Percentiles rank a stretch among this genome's conserved stretches.
These are phyloP conservation scores for Thelonectria discophora DNA, from an alignment of 2,329 filamentous ascomycete species.

Conservation along the genomic window DNA sequence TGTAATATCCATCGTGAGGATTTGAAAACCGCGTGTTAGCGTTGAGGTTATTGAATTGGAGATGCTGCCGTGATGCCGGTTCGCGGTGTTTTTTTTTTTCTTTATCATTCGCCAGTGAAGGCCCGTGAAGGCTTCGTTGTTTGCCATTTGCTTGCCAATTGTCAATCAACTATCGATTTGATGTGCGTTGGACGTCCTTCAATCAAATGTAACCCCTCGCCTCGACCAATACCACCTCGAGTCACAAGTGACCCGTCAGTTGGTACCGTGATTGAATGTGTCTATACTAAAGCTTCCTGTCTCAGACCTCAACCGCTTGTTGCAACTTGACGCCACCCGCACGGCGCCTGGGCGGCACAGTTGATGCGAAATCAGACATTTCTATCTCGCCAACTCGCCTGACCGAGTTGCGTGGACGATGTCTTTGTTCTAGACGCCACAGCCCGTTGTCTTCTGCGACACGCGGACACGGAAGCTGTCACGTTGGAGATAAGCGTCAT, in stretches of 20 bases:
- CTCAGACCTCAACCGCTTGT: background rate
- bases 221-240: background rate
- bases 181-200: background rate
- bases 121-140: background rate
- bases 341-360: conserved; percentile 3
- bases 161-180: background rate
- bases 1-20: conserved; percentile 3
- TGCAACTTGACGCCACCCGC: background rate
- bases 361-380: conserved; percentile 10
- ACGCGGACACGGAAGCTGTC: conserved; percentile 20
- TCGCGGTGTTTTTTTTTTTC: background rate
- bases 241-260: background rate
- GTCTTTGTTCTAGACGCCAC: background rate
- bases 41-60: background rate
- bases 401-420: conserved; percentile 8
- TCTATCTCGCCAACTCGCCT: background rate
- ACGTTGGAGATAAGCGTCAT: conserved; percentile 30
- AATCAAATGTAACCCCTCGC: background rate
- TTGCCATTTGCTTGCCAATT: background rate
- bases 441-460: conserved; percentile 12
- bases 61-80: background rate
- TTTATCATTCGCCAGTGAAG: background rate
- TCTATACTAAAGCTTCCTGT: background rate
- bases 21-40: background rate
- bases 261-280: background rate